Conservation (phyloP, 371 early-diverging fungal species). For the Mucor racemosus region DNA sequence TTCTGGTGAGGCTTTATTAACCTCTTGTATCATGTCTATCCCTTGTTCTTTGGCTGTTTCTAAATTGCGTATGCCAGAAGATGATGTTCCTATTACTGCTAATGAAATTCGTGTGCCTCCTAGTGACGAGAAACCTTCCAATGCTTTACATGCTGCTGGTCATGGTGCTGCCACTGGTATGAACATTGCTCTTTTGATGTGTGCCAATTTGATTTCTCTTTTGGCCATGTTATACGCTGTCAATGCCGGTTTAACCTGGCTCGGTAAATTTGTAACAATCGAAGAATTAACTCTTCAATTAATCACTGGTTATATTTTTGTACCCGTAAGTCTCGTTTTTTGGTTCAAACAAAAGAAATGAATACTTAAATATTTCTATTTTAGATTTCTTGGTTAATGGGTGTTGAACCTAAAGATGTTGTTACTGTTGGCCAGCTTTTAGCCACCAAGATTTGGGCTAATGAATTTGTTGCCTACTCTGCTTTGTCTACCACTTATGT, state of each 20-base stretch:
- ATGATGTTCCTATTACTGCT: conserved; percentile 75
- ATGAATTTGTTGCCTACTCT: conserved; percentile 90
- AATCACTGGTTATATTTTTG: conserved; percentile 78
- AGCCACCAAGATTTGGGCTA: conserved; percentile 87
- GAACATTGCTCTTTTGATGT: conserved; percentile 75
- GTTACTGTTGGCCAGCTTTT: conserved; percentile 74
- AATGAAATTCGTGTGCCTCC: conserved; percentile 59
- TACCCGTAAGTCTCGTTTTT: conserved; percentile 49
- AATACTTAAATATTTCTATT: background rate
- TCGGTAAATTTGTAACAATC: conserved; percentile 74
- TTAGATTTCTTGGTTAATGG: conserved; percentile 81
- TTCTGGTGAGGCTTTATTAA: conserved; percentile 69
- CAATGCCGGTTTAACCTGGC: conserved; percentile 75
- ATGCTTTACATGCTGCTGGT: conserved; percentile 82
- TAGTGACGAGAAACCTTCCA: conserved; percentile 73
- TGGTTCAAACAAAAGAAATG: too few relatives aligned
- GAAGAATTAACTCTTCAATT: conserved; percentile 65
- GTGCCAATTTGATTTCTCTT: conserved; percentile 77
- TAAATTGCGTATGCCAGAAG: conserved; percentile 81
- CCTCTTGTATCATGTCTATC: conserved; percentile 92
- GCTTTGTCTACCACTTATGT: conserved; percentile 41
- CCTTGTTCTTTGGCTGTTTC: conserved; percentile 87
- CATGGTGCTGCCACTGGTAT: conserved; percentile 88
- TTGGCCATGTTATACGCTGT: conserved; percentile 73
- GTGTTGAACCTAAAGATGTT: conserved; percentile 68